Base-by-base conservation (phyloP, 108 stramenopile genomes). In the Cyclotella choctawhatcheeana region DNA sequence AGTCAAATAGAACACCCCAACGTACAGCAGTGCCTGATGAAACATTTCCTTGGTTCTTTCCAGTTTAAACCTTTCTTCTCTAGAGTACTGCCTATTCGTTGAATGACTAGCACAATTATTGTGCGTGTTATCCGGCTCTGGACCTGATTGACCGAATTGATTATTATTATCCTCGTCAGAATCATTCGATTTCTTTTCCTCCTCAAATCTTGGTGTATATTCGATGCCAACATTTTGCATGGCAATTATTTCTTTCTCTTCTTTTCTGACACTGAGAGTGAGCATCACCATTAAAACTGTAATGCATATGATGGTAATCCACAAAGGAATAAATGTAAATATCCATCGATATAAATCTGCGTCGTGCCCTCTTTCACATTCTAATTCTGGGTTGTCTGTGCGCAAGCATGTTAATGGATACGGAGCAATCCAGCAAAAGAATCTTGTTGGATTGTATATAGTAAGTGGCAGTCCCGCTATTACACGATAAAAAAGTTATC, bases 381-480 rank as follows among this genome's bases (percentile, higher is more conserved):
- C 44, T 6, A 44, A 44, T 0, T 71, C 62, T 17, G 29, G 55
- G 12, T 60, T 43, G 17, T 64, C 66, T 13, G 27, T 35, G 29
- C 62, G 47, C 2, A 27, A n/a, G 27, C 35, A 56, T 13, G 50
- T 64, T 4, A 37, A 0, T 0, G 86, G 86, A 56, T 83, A 72
- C 2, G 77, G 31, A 16, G 84, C 69, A 27, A 84, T 82, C 86
- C 86, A 88, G 53, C 86, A 88, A 84, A 84, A 88, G 13, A 85
- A 31, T 8, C 73, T 71, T 0, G 87, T 80, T 26, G 64, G 70
- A 44, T 85, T 83, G 35, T 79, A 85, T 18, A 85, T 32, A 26
- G 51, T 69, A 27, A 85, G 30, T 7, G 72, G 54, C 21, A 82
- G 18, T 6, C 65, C 80, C 0, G 70, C 54, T 40, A 7, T n/a